Base-by-base conservation (phyloP, 306 rosid genomes). In the Quillaja saponaria region DNA sequence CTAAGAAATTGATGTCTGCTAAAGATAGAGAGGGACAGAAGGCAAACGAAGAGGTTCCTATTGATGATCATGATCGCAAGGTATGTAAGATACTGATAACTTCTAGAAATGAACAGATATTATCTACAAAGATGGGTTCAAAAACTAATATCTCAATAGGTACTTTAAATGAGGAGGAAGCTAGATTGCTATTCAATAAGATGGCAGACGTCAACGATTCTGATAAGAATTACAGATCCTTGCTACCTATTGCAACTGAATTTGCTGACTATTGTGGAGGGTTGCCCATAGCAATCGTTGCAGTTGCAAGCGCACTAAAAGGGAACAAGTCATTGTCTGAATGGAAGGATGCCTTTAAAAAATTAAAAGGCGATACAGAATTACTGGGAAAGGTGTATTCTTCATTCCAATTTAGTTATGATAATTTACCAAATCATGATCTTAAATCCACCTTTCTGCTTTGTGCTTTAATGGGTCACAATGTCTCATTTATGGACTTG, bases 191-290 rank as follows among this genome's bases (percentile, higher is more conserved):
- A 13, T 51, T 51, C 8, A 3, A 4, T 0, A 1, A 6, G 10
- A 25, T 20, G 15, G 16, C 7, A 2, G 56, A n/a, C 0, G 6
- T 13, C 0, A 0, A 10, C 12, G n/a, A 21, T 9, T 13, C 13
- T 4, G 4, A 25, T 2, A 25, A 25, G 31, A 25, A 4, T 25
- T 25, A 0, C 4, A 0, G 4, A 20, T 11, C n/a, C n/a, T 10
- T 20, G 0, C 4, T 6, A 10, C 0, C 6, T 5, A 1, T 0
- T 2, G 34, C n/a, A n/a, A 0, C 0, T 20, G 16, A 25, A 13
- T 10, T 51, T 9, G 16, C 14, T n/a, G 1, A 12, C 5, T 10
- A 21, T 10, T 51, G 57, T 0, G 15, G 14, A 3, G 17, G 57
- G 4, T 0, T 51, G 34, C 57, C 57, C 2, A 12, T 51, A 0